These are phyloP conservation scores for Colletotrichum lini DNA, from an alignment of 2,329 filamentous ascomycete species.

Conservation along the genomic window DNA sequence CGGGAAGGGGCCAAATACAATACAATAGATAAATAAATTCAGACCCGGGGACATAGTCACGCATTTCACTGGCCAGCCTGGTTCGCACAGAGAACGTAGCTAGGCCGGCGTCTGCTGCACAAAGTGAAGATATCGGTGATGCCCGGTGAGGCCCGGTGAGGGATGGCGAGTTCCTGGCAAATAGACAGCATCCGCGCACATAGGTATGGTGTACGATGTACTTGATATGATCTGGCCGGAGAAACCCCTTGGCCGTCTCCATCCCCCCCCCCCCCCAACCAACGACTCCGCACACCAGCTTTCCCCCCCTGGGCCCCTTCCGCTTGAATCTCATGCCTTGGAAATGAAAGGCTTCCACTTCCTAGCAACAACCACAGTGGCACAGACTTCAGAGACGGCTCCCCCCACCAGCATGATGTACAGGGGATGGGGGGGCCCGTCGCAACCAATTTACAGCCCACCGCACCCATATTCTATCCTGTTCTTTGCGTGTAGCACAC, in stretches of 20 bases:
- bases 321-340: slow-evolving; percentile 35
- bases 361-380: slow-evolving; percentile 12
- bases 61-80: neutral
- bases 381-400: no score
- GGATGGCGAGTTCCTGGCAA: neutral
- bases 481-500: slow-evolving; percentile 18
- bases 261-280: neutral
- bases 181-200: no score
- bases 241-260: neutral
- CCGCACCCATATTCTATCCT: neutral
- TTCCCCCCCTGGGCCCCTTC: neutral
- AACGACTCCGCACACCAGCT: slow-evolving; percentile 24
- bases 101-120: neutral
- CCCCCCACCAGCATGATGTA: slow-evolving; percentile 30
- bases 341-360: slow-evolving; percentile 33
- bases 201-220: no score
- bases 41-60: no score
- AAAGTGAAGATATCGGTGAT: neutral
- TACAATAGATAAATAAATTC: no score
- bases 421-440: slow-evolving; percentile 14
- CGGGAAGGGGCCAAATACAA: no score
- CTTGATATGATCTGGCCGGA: neutral
- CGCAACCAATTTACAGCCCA: slow-evolving; percentile 20
- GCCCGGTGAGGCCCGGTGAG: neutral
- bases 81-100: neutral